Evolutionary conservation across 805 yeast species (phyloP).

Genomic region (Wickerhamiella galacta): DNA sequence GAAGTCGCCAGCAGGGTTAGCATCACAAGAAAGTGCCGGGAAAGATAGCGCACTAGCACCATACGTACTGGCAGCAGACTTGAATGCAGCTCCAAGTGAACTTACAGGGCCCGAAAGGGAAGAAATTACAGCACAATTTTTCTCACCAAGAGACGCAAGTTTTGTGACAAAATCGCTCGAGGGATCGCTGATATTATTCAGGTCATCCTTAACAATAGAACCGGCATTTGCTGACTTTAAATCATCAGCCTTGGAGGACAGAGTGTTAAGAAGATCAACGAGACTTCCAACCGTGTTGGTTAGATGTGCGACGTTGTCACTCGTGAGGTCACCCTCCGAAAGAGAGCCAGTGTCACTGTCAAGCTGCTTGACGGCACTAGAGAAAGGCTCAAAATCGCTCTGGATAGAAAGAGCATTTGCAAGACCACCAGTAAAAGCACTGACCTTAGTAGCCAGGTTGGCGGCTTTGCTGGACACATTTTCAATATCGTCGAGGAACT

Average conservation of each 20-base stretch:
- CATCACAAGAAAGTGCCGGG: conserved; percentile 6
- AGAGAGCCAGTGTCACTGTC: conserved; percentile 2
- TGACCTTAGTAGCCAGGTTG: conserved; percentile 3
- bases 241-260: conserved; percentile 15
- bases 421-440: conserved; percentile 7
- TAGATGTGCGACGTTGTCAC: conserved; percentile 3
- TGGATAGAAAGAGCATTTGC: conserved; percentile 9
- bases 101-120: conserved; percentile 6
- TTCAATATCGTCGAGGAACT: no score
- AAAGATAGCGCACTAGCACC: conserved; percentile 3
- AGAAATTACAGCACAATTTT: conserved; percentile 7
- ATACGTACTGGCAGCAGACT: conserved; percentile 10
- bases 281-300: conserved; percentile 9
- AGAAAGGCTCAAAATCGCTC: conserved; percentile 3
- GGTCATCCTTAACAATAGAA: conserved; percentile 13
- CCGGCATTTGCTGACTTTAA: conserved; percentile 14
- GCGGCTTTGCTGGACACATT: conserved; percentile 4
- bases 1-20: no score
- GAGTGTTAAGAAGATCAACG: conserved; percentile 11
- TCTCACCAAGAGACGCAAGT: conserved; percentile 10
- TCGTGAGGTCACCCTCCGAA: conserved; percentile 5
- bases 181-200: conserved; percentile 11
- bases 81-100: conserved; percentile 6
- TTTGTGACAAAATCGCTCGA: conserved; percentile 11
- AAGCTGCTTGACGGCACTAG: conserved; percentile 2